These are phyloP conservation scores for Spinellus fusiger DNA, from an alignment of 192 early-diverging fungal genomes.

Conservation along the genomic window DNA sequence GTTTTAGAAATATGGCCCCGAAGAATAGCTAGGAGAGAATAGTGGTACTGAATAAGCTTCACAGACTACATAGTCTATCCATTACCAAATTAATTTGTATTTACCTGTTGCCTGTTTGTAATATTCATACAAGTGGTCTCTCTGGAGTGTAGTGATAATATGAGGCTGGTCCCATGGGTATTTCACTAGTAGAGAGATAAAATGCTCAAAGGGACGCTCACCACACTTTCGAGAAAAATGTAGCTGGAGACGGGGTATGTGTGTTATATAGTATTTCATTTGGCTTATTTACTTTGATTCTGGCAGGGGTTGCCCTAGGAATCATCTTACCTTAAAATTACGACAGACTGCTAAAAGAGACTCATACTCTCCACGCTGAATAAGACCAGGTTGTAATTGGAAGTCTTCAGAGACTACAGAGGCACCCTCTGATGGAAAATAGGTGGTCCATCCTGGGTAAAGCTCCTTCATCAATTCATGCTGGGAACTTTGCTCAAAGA, in stretches of 20 bases:
- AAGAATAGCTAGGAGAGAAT: slow-evolving; percentile 40
- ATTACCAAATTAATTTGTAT: not conserved
- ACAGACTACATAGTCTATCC: not conserved
- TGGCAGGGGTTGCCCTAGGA: not conserved
- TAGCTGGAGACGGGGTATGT: slow-evolving; percentile 35
- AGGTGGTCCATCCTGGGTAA: not conserved
- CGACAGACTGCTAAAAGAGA: slow-evolving; percentile 53
- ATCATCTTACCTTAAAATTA: slow-evolving; percentile 55
- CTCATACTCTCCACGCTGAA: slow-evolving; percentile 62
- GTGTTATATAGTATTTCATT: not conserved
- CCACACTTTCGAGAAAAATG: slow-evolving; percentile 67
- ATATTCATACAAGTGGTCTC: slow-evolving; percentile 58
- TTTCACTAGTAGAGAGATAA: slow-evolving; percentile 62
- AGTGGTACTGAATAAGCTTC: no score
- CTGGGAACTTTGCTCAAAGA: not conserved
- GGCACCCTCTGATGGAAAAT: not conserved
- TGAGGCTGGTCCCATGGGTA: slow-evolving; percentile 65
- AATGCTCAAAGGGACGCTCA: slow-evolving; percentile 67
- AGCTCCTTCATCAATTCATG: not conserved
- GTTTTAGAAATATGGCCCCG: slow-evolving; percentile 45
- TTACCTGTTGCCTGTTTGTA: slow-evolving; percentile 11
- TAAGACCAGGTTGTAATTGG: slow-evolving; percentile 15
- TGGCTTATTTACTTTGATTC: not conserved
- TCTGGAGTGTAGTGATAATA: slow-evolving; percentile 51
- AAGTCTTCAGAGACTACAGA: not conserved